A percentile compares a stretch with the other conserved stretches of the same genome.
Conservation (phyloP, 2,329 filamentous ascomycete genomes). For the Torrubiella hemipterigena region DNA sequence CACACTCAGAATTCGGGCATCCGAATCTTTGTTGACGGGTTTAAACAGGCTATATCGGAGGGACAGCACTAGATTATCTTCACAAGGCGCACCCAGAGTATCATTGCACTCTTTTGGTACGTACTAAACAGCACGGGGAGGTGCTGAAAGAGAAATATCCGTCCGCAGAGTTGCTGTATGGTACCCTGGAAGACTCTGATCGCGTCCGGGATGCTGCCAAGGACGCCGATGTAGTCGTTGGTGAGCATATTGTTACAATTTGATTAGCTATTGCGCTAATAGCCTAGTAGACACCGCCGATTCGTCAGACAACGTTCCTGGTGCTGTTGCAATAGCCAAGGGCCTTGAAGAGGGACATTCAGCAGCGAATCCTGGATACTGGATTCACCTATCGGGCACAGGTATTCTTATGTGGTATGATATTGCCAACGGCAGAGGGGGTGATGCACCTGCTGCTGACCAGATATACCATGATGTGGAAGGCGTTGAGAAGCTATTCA, state of each 20-base stretch:
- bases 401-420: conserved; percentile 36
- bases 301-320: conserved; percentile 30
- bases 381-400: conserved; percentile 38
- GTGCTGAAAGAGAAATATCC: conserved; percentile 33
- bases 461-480: conserved; percentile 46
- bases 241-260: conserved; percentile 18
- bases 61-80: conserved; percentile 32
- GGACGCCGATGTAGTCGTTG: conserved; percentile 37
- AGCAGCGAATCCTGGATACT: conserved; percentile 31
- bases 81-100: conserved; percentile 32
- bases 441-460: conserved; percentile 28
- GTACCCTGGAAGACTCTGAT: conserved; percentile 29
- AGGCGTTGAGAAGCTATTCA: conserved; percentile 41
- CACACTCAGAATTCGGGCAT: conserved; percentile 2
- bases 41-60: conserved; percentile 36
- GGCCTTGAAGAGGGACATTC: conserved; percentile 31
- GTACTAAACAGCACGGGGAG: conserved; percentile 31
- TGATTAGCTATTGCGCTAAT: background rate
- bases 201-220: conserved; percentile 38
- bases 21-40: too few relatives aligned
- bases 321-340: conserved; percentile 30
- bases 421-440: conserved; percentile 24
- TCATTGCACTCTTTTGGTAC: conserved; percentile 31
- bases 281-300: conserved; percentile 30
- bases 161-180: conserved; percentile 33